Evolutionary conservation across 768 basidiomycete genomes (phyloP).

Genomic region (Leccinum boreale): DNA sequence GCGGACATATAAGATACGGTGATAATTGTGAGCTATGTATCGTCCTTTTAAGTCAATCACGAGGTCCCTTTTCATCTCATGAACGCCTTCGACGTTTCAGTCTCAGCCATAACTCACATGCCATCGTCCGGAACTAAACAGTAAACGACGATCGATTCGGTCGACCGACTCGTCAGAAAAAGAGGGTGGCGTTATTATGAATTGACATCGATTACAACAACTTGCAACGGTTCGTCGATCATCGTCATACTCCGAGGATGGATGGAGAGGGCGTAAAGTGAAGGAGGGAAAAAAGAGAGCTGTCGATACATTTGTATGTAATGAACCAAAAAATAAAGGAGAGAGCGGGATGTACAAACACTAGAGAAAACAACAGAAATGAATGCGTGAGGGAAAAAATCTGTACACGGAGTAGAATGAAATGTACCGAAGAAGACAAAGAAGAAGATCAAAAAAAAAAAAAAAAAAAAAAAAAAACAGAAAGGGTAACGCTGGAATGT

Average conservation of each 20-base stretch:
- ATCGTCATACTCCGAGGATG: conserved; percentile 9
- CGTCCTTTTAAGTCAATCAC: background rate
- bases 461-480: background rate
- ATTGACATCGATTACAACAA: conserved; percentile 1
- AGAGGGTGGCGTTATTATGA: background rate
- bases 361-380: conserved; percentile 11
- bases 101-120: background rate
- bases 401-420: background rate
- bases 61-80: background rate
- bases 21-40: background rate
- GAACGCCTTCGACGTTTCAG: background rate
- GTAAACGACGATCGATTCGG: background rate
- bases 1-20: background rate
- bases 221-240: conserved; percentile 11
- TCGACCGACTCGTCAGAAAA: background rate
- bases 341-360: conserved; percentile 2
- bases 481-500: conserved; percentile 19
- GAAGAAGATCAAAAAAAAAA: conserved; percentile 4
- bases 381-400: conserved; percentile 1
- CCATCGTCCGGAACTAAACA: background rate
- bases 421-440: conserved; percentile 6
- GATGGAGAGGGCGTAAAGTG: background rate
- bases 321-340: background rate
- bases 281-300: background rate
- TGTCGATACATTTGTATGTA: conserved; percentile 28